Evolutionary conservation across 257 asterid species (phyloP).

Genomic region (Forsythia viridissima): DNA sequence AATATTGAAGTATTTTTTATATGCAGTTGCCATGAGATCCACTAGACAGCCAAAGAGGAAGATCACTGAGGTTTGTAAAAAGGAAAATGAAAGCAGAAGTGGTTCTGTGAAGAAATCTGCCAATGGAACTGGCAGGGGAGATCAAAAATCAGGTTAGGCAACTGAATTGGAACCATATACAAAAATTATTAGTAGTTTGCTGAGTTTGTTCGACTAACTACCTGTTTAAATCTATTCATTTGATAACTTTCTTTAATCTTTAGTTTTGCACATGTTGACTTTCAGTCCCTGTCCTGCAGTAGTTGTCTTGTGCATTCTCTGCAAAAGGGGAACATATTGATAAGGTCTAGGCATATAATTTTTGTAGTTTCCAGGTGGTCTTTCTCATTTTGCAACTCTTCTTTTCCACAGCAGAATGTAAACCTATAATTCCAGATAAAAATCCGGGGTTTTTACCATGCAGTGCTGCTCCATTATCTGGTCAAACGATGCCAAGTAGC

Average conservation of each 20-base stretch:
- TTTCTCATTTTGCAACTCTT: background rate
- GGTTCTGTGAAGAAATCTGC: conserved; percentile 36
- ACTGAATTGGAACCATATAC: background rate
- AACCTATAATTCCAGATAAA: background rate
- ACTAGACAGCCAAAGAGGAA: conserved; percentile 44
- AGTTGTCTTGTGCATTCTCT: background rate
- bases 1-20: background rate
- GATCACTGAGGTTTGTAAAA: conserved; percentile 25
- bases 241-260: background rate
- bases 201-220: conserved; percentile 11
- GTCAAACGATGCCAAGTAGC: conserved; percentile 15
- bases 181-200: background rate
- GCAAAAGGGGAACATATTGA: background rate
- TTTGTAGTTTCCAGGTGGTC: background rate
- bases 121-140: conserved; percentile 25
- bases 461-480: conserved; percentile 13
- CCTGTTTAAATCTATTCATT: background rate
- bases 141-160: conserved; percentile 38
- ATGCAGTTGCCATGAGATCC: conserved; percentile 44
- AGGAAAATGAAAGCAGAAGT: conserved; percentile 29
- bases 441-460: conserved; percentile 15
- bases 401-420: background rate
- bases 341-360: background rate
- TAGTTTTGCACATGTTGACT: background rate
- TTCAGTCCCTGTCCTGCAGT: background rate